Base-by-base conservation (phyloP, 1,139 yeast species). In the Magnusiomyces suaveolens region DNA sequence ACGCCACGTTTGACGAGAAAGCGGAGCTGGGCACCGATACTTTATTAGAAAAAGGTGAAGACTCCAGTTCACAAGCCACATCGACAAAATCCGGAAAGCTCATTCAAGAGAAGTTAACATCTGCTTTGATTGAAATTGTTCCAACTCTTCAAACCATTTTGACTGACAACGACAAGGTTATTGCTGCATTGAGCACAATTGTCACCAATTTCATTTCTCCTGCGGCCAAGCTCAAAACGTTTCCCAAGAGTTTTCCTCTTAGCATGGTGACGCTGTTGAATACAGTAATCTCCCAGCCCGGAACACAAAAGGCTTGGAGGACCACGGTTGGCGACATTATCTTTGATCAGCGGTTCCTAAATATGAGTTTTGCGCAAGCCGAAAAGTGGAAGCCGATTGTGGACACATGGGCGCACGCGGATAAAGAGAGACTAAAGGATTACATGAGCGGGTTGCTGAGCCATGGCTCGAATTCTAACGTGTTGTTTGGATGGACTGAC, bases 401-500 rank as follows among this genome's bases (percentile, higher is more conserved):
- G 4, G 64, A 68, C 2, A 68, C 70, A 10, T 87, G 94, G 92
- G 73, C 80, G 4, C 64, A 69, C 1, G 70, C 69, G 39, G 90
- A 84, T 55, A 77, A 77, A 51, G 90, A 82, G 8, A 80, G 78
- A 53, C 66, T 85, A 51, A 65, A 67, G 2, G 95, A 87, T 29
- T 71, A 81, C 52, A 65, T 83, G 39, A 72, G 56, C 36, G 60
- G 78, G 56, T 64, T 84, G n/a, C 68, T 81, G 0, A 75, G 81
- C 8, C 71, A 74, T 51, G 75, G 77, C 32, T 70, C 82, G 1
- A 72, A 83, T 3, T 73, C 83, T 0, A 75, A 82, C 16, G 80
- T 68, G 14, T 72, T 85, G 29, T 86, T 87, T 67, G 81, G 79
- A 46, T 86, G 95, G 90, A 82, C 82, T 59, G 95, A 87, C 58